Evolutionary conservation across 495 filamentous ascomycete genomes (phyloP), one percentile per base, ranked within the genome.

Genomic region (Hypoxylon fuscum): DNA sequence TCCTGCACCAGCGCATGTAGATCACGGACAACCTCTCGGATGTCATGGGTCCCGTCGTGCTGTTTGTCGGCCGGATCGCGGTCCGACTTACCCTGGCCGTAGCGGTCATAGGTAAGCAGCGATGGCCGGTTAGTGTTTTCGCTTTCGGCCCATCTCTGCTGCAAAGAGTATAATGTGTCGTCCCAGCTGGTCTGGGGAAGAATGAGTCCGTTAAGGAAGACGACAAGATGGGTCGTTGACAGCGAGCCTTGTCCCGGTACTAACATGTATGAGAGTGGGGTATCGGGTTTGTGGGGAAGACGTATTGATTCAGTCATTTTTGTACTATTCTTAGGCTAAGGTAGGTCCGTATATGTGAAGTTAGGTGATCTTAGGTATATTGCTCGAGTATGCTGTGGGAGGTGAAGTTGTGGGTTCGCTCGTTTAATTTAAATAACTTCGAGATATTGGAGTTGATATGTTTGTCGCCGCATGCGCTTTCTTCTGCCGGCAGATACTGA

Each of bases 161-260:
- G 38, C 2, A 87, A 65, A n/a, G 72, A 56, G 2, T 68, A 23
- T 41, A 88, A 79, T 9, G 78, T 62, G 0, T 75, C 72, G 4
- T 64, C 32, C 86, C 86, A 88, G 23, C 72, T 68, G 0, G 73
- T 55, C 54, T 83, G 75, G 9, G 83, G 81, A 5, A 81, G 74
- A 27, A 80, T 73, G 48, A 88, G 77, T 11, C 87, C 87, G 62
- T 88, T 90, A 40, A 88, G 72, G 62, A 86, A 88, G 49, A 90
- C 80, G 41, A 88, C 55, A 17, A 87, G 77, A n/a, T 61, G 57
- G 1, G 66, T 66, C 17, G 62, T 44, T 10, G 71, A 56, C 27
- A 68, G 38, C 35, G 56, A 57, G 21, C 51, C 64, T 17, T 61
- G 46, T 53, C 63, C 63, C 42, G 68, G 68, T 2, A 72, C 34